A percentile compares a stretch with the other conserved stretches of the same genome.
Conservation (phyloP, 2,329 filamentous ascomycete species). For the Hypoxylon sp. region DNA sequence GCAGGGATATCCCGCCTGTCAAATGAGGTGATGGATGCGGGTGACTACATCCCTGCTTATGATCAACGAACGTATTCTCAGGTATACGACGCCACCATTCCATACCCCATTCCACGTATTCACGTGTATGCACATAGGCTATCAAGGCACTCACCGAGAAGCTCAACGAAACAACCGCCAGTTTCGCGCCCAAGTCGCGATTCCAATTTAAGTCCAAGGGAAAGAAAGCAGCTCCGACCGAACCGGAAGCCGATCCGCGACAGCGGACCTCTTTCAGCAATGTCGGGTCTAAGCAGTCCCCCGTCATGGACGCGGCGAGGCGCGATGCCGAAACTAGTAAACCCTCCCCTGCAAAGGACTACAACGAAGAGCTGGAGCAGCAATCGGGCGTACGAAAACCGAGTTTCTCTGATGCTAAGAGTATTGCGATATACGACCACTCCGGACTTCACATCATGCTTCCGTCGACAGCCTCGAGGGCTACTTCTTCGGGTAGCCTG, state of each 20-base stretch:
- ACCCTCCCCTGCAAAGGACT: slow-evolving; percentile 59
- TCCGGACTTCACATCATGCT: slow-evolving; percentile 79
- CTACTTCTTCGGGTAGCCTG: slow-evolving; percentile 79
- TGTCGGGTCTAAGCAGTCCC: slow-evolving; percentile 33
- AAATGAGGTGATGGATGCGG: slow-evolving; percentile 85
- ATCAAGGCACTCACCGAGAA: slow-evolving; percentile 86
- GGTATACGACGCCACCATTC: slow-evolving; percentile 57
- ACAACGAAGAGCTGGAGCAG: slow-evolving; percentile 67
- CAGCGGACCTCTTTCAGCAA: slow-evolving; percentile 36
- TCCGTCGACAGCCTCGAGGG: slow-evolving; percentile 75
- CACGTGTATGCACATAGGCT: slow-evolving; percentile 60
- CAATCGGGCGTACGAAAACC: slow-evolving; percentile 64
- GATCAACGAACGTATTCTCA: slow-evolving; percentile 89
- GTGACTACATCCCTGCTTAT: slow-evolving; percentile 85
- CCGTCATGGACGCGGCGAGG: slow-evolving; percentile 43
- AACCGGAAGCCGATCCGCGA: slow-evolving; percentile 55
- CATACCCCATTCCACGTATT: slow-evolving; percentile 6
- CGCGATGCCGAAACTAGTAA: slow-evolving; percentile 55
- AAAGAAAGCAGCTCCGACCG: slow-evolving; percentile 60
- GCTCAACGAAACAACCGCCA: slow-evolving; percentile 75
- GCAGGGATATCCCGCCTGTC: slow-evolving; percentile 83
- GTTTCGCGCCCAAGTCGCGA: slow-evolving; percentile 78
- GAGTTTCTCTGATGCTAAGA: slow-evolving; percentile 70
- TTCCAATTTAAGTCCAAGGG: slow-evolving; percentile 82
- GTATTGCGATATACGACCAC: slow-evolving; percentile 76